Evolutionary conservation across 164 flowering plant species (phyloP), one percentile per base, ranked within the genome.

Genomic region (Magnolia sinica): DNA sequence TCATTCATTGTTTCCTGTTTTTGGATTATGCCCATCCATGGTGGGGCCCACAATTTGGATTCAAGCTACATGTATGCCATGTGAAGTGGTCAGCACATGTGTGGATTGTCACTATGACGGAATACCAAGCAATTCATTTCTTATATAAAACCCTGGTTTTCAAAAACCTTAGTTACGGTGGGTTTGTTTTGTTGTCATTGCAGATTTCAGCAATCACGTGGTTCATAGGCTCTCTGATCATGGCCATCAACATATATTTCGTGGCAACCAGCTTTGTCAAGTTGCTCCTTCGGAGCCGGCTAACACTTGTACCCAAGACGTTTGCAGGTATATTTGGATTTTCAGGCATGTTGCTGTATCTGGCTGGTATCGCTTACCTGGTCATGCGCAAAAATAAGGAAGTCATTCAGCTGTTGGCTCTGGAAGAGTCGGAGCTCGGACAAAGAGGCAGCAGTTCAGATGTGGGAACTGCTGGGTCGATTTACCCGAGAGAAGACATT

Each of bases 131-230:
- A 37, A 37, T 37, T 37, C 45, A 37, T 37, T 37, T 37, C 45
- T 37, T 37, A 37, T 37, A 37, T 37, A 37, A 37, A 37, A 37
- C 4, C 4, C 45, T 4, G 4, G 45, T 37, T 37, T 37, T 37
- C 3, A 3, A 37, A 37, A 37, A 37, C 45, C 45, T 0, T 37
- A 37, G 0, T 37, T 37, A 37, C 45, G 45, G 45, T 37, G 45
- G 45, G 45, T 37, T 37, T 37, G 45, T 37, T 37, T 37, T 3
- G 6, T 37, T 37, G 45, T 37, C 45, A 37, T 4, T 37, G 84
- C 91, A 95, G 98, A 80, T 93, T 73, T 77, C 96, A 51, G 87
- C 83, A 8, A 23, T 89, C 31, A 92, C 98, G 20, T 95, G 98
- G 98, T 72, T 88, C 68, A 88, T 92, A 55, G 90, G 97, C 20